Evolutionary conservation across 2,329 filamentous ascomycete genomes (phyloP), one percentile per base, ranked within the genome.

Genomic region (Aureobasidium sp.): DNA sequence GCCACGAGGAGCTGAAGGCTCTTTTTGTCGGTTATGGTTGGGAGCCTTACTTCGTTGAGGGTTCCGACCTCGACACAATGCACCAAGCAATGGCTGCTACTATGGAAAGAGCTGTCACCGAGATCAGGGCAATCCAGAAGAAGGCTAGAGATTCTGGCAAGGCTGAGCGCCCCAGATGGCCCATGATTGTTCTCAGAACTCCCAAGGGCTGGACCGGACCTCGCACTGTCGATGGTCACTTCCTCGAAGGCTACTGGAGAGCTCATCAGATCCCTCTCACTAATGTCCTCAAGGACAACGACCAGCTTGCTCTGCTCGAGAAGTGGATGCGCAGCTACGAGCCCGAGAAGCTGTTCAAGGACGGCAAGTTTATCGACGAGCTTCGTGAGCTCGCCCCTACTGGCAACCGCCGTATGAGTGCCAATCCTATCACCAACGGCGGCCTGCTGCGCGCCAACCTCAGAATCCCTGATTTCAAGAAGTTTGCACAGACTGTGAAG

Each of bases 121-220:
- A 91, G 70, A 92, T 92, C 70, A 79, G 77, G 61, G 78, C 80
- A 63, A 84, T 83, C 69, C 88, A 91, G 72, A 87, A 89, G 73
- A 75, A 90, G 71, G 87, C 87, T 24, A 85, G 89, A 48, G 84
- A 88, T 3, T 85, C 84, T 0, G 84, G 85, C 64, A 86, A 88
- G 70, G 81, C 86, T 2, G 84, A 86, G 75, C 82, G 88, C 40
- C 87, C 88, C 17, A 80, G 78, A 65, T 92, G 89, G 89, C 89
- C 89, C 47, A 89, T 92, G 87, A 84, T 92, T 61, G 76, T 92
- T 40, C 84, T 92, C 37, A 83, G 89, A 68, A 88, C 82, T 37
- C 89, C 89, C 60, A 91, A 92, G 76, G 89, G 89, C 62, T 92
- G 89, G 89, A 90, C 86, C 15, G 88, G 83, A 1, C 89, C 89